phyloP scores from a whole-genome alignment of 805 yeast species.

The Candida ortonii region DNA sequence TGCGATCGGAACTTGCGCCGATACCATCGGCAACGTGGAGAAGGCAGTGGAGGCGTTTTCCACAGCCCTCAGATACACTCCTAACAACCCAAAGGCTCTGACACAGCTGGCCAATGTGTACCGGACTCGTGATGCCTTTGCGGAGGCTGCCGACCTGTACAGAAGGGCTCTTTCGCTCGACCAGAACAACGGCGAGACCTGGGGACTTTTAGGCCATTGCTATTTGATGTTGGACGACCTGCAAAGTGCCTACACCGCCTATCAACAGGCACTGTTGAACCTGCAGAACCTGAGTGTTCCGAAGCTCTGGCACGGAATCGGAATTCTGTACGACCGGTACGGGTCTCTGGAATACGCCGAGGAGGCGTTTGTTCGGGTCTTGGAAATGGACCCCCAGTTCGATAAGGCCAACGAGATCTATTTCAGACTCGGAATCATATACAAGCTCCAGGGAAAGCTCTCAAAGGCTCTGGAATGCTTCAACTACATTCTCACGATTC shows the following conservation, averaged over 20 bases:
- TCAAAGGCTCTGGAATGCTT: slow-evolving; percentile 90
- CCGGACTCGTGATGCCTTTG: slow-evolving; percentile 84
- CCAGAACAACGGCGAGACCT: slow-evolving; percentile 90
- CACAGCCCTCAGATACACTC: slow-evolving; percentile 80
- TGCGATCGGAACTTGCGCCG: slow-evolving; percentile 86
- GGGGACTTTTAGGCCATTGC: slow-evolving; percentile 97
- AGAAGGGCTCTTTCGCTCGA: slow-evolving; percentile 79
- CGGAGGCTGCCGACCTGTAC: slow-evolving; percentile 91
- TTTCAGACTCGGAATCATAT: slow-evolving; percentile 92
- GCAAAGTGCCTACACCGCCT: slow-evolving; percentile 92
- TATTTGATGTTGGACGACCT: slow-evolving; percentile 94
- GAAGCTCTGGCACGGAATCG: slow-evolving; percentile 97
- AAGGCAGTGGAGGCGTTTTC: slow-evolving; percentile 88
- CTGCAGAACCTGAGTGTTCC: slow-evolving; percentile 93
- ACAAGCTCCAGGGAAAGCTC: slow-evolving; percentile 89
- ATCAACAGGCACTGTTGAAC: slow-evolving; percentile 92
- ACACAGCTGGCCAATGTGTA: slow-evolving; percentile 85
- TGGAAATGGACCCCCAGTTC: slow-evolving; percentile 93
- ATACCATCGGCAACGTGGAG: slow-evolving; percentile 82
- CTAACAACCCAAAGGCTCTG: slow-evolving; percentile 80
- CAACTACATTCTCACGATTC: slow-evolving; percentile 83
- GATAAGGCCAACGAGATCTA: slow-evolving; percentile 96
- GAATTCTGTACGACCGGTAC: slow-evolving; percentile 91
- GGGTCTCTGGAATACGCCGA: slow-evolving; percentile 97
- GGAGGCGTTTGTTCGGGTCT: slow-evolving; percentile 94